Conservation (phyloP, 2,329 filamentous ascomycete genomes). For the Beauveria sp. region DNA sequence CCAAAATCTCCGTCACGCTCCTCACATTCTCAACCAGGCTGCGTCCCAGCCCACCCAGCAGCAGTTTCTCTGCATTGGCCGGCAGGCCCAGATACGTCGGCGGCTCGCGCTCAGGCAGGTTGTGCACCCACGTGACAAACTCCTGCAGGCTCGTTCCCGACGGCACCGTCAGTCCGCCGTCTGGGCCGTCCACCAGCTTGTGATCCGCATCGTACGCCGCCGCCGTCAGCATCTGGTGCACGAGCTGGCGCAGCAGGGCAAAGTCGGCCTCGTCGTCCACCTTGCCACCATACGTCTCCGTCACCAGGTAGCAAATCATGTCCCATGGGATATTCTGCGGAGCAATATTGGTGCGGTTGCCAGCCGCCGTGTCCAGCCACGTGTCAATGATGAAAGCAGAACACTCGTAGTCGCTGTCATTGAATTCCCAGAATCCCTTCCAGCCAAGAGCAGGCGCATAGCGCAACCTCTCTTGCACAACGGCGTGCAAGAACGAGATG, state of each 20-base stretch:
- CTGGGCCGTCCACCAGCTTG: slow-evolving; percentile 66
- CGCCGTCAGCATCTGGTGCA: slow-evolving; percentile 72
- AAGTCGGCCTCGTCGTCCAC: slow-evolving; percentile 90
- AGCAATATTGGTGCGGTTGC: slow-evolving; percentile 84
- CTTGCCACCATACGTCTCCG: slow-evolving; percentile 96
- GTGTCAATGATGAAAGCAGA: slow-evolving; percentile 92
- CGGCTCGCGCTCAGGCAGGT: slow-evolving; percentile 87
- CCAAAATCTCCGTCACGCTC: slow-evolving; percentile 77
- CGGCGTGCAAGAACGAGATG: slow-evolving; percentile 89
- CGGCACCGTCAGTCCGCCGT: slow-evolving; percentile 65
- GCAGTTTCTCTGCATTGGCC: slow-evolving; percentile 90
- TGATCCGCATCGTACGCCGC: slow-evolving; percentile 89
- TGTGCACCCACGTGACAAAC: slow-evolving; percentile 87
- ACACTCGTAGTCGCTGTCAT: slow-evolving; percentile 98
- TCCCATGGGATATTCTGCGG: slow-evolving; percentile 95
- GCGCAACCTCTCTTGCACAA: slow-evolving; percentile 87
- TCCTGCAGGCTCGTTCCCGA: slow-evolving; percentile 74
- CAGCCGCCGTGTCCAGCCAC: slow-evolving; percentile 79
- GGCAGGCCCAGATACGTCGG: slow-evolving; percentile 91
- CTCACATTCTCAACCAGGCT: slow-evolving; percentile 78
- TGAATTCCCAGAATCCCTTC: slow-evolving; percentile 99
- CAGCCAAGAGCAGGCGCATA: slow-evolving; percentile 92
- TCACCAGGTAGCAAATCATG: slow-evolving; percentile 82
- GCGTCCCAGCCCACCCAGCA: slow-evolving; percentile 80
- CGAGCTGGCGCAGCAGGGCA: slow-evolving; percentile 61